These are phyloP conservation scores for Neospermospora avenae DNA, from an alignment of 2,329 filamentous ascomycete species.

Conservation along the genomic window DNA sequence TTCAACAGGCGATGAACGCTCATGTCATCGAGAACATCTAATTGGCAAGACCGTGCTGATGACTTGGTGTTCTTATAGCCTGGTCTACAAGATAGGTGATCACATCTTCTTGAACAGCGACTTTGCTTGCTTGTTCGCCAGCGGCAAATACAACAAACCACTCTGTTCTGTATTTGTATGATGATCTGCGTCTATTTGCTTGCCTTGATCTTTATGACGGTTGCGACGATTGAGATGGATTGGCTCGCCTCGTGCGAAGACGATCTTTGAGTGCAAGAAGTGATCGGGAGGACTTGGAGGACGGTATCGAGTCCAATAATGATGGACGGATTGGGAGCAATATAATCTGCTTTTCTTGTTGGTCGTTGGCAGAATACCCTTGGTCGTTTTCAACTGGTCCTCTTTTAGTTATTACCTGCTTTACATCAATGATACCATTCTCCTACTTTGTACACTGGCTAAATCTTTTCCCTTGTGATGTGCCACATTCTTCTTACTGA, in stretches of 20 bases:
- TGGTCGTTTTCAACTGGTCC: slow-evolving; percentile 10
- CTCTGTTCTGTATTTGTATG: slow-evolving; percentile 1
- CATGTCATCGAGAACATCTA: slow-evolving; percentile 84
- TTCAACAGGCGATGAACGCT: slow-evolving; percentile 79
- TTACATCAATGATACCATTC: slow-evolving; percentile 10
- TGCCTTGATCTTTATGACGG: background rate
- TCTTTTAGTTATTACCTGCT: background rate
- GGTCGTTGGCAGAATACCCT: slow-evolving; percentile 14
- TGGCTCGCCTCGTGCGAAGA: background rate
- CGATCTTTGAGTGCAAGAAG: background rate
- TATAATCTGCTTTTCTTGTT: slow-evolving; percentile 7
- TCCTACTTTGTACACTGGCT: background rate
- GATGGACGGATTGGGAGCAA: background rate
- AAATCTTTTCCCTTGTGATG: background rate
- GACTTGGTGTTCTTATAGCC: slow-evolving; percentile 20
- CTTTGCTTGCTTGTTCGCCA: background rate
- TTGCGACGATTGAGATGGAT: background rate
- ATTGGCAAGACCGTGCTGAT: slow-evolving; percentile 24
- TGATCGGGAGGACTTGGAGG: background rate
- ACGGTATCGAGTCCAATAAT: background rate
- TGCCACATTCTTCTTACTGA: too few relatives aligned
- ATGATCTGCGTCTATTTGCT: background rate
- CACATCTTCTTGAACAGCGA: background rate
- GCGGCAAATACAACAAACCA: background rate
- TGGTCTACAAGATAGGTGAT: slow-evolving; percentile 30